These are phyloP conservation scores for Ceratocystis huliohia DNA, from an alignment of 2,329 filamentous ascomycete species.

Conservation along the genomic window DNA sequence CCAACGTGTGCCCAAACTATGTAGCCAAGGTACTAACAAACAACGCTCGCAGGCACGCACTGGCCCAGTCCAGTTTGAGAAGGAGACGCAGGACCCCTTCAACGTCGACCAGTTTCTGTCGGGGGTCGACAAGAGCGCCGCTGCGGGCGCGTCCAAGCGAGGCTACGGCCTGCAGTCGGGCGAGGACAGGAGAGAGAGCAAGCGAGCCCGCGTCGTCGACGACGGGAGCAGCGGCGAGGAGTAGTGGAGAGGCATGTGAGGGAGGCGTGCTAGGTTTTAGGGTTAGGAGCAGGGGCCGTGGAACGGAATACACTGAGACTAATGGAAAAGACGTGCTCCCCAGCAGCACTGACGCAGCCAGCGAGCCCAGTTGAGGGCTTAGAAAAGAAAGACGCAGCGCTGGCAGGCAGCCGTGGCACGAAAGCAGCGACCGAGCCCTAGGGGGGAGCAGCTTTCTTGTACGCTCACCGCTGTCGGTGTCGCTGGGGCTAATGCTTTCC, in stretches of 20 bases:
- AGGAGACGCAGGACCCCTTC: conserved; percentile 74
- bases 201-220: conserved; percentile 67
- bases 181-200: conserved; percentile 41
- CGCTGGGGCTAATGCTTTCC: no score
- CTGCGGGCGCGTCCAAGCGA: conserved; percentile 47
- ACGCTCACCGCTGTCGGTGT: no score
- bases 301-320: no score
- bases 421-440: no score
- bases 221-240: conserved; percentile 34
- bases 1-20: neutral
- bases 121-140: conserved; percentile 51
- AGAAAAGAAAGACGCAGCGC: no score
- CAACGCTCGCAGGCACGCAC: conserved; percentile 50
- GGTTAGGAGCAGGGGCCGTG: no score
- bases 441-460: no score
- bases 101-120: conserved; percentile 89
- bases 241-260: neutral
- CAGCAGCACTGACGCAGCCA: no score
- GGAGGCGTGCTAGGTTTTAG: no score
- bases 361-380: no score
- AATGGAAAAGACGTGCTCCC: no score
- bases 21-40: neutral
- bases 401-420: no score
- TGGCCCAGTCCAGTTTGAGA: conserved; percentile 93
- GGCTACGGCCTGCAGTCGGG: conserved; percentile 63